Evolutionary conservation across 495 filamentous ascomycete genomes (phyloP), one percentile per base, ranked within the genome.

Genomic region (Penicillium desertorum): DNA sequence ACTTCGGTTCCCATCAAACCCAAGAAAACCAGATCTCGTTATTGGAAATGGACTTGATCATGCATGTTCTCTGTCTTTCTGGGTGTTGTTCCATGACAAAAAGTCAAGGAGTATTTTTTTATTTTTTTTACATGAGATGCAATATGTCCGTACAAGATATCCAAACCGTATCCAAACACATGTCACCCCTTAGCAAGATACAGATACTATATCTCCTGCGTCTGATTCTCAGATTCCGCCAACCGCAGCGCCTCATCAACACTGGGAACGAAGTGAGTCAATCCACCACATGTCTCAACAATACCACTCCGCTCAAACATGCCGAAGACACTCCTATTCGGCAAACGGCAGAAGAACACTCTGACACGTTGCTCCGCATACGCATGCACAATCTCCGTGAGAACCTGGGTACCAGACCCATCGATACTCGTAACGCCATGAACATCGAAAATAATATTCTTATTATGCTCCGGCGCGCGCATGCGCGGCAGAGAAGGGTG

Each of bases 391-490:
- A 98, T 97, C 74, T 98, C 94, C 45, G 78, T 81, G 5, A 98
- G 74, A 5, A 98, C 93, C 71, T 98, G 94, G 1, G 90, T 88
- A 1, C 93, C 94, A 0, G 90, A 93, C 19, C 91, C 94, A 68
- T 98, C 94, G 59, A 98, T 85, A 45, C 85, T 85, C 0, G 92
- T 94, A 1, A 98, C 94, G 1, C 94, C 93, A 62, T 98, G 92
- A 12, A 98, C 89, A 69, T 98, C 94, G 66, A 98, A 98, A 55
- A 98, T 92, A 67, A 98, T 80, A 63, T 95, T 96, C 52, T 83
- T 81, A 58, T 96, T 96, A 51, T 89, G 85, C 58, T 89, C 85
- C 14, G 83, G 79, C 17, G 80, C 70, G 11, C 91, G 78, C 30
- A 94, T 78, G 7, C 89, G 79, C 5, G 94, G 93, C 16, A 96